Percentiles rank a stretch among this genome's conserved stretches.
Conservation (phyloP, 164 flowering plant species). For the Akebia trifoliata region DNA sequence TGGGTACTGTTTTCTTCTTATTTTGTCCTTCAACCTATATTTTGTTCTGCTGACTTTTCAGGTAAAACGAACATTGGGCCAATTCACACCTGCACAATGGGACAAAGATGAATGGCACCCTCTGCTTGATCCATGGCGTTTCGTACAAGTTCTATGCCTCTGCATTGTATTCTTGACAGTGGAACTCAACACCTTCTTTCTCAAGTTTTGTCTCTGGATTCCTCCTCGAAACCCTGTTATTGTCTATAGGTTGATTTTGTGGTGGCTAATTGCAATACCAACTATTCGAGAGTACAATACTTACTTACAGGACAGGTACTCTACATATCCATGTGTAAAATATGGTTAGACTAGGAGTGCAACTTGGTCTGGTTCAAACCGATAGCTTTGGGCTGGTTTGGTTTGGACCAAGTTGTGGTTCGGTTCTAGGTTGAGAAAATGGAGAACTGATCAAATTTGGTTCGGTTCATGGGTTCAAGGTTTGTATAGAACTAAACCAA, state of each 20-base stretch:
- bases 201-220: slow-evolving; percentile 96
- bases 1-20: too few relatives aligned
- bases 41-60: slow-evolving; percentile 14
- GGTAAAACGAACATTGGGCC: slow-evolving; percentile 92
- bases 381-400: too few relatives aligned
- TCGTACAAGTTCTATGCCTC: slow-evolving; percentile 86
- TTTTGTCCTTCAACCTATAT: background rate
- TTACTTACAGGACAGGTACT: slow-evolving; percentile 85
- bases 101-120: slow-evolving; percentile 99
- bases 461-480: too few relatives aligned
- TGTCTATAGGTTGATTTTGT: slow-evolving; percentile 73
- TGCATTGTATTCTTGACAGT: slow-evolving; percentile 90
- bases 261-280: slow-evolving; percentile 98
- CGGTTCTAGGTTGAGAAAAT: too few relatives aligned
- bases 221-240: slow-evolving; percentile 95
- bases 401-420: too few relatives aligned
- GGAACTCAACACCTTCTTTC: slow-evolving; percentile 95
- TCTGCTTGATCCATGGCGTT: slow-evolving; percentile 92
- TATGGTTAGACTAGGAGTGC: too few relatives aligned
- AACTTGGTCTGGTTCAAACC: too few relatives aligned
- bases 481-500: too few relatives aligned
- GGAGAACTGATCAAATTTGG: too few relatives aligned
- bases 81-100: slow-evolving; percentile 98
- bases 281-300: slow-evolving; percentile 94
- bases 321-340: too few relatives aligned